Conservation (phyloP, 805 yeast genomes). For the Teunomyces barrocoloradensis region DNA sequence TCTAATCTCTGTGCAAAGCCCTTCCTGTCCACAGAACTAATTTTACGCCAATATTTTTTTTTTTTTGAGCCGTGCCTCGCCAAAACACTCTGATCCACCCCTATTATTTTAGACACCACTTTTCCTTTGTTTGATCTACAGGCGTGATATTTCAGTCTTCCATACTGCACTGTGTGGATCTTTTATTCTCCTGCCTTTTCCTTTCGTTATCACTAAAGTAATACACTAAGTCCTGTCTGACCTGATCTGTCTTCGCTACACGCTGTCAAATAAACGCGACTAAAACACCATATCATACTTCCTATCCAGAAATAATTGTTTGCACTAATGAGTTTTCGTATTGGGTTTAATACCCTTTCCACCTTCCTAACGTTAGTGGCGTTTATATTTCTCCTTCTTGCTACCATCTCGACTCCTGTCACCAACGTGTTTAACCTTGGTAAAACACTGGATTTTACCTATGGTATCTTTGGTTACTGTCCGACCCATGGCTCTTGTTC, state of each 20-base stretch:
- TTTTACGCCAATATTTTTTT: background rate
- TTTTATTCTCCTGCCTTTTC: background rate
- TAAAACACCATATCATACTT: background rate
- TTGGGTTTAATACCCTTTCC: slow-evolving; percentile 39
- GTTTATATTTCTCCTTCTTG: slow-evolving; percentile 60
- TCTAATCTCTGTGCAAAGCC: background rate
- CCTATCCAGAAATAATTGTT: background rate
- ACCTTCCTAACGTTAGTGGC: slow-evolving; percentile 48
- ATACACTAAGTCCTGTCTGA: too few relatives aligned
- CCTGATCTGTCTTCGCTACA: background rate
- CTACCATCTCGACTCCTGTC: slow-evolving; percentile 63
- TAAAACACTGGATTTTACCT: slow-evolving; percentile 42
- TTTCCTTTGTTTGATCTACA: background rate
- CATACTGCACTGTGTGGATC: background rate
- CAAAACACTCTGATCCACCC: background rate
- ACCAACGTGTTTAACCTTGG: slow-evolving; percentile 49
- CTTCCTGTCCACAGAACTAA: background rate
- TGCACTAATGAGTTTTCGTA: slow-evolving; percentile 14
- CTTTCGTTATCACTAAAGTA: background rate
- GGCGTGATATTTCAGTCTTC: background rate
- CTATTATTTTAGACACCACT: background rate
- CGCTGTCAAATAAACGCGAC: background rate
- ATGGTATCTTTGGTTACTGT: slow-evolving; percentile 73
- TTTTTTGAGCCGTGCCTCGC: slow-evolving; percentile 3
- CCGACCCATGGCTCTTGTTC: slow-evolving; percentile 35